Conservation (phyloP, 1,284 basidiomycete species). For the Mycena sp. region DNA sequence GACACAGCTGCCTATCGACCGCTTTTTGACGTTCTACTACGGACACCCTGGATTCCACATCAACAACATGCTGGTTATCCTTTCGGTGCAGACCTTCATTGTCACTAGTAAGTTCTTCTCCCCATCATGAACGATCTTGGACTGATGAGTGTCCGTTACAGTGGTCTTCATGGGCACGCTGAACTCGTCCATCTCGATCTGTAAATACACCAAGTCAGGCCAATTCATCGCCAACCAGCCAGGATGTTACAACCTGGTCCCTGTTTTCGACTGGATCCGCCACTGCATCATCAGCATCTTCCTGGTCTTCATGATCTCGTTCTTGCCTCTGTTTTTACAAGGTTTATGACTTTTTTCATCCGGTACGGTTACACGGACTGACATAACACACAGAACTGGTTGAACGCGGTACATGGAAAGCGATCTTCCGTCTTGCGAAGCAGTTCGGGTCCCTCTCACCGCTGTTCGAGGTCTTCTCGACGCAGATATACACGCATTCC, state of each 20-base stretch:
- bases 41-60: constrained; percentile 99
- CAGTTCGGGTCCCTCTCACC: constrained; percentile 95
- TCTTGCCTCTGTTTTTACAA: constrained; percentile 93
- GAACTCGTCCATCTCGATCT: constrained; percentile 82
- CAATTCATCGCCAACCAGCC: constrained; percentile 76
- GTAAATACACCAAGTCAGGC: constrained; percentile 78
- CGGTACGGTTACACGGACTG: constrained; percentile 19
- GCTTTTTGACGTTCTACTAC: constrained; percentile 99
- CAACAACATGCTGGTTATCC: constrained; percentile 98
- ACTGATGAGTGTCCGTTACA: constrained; percentile 42
- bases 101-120: constrained; percentile 70
- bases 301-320: constrained; percentile 95
- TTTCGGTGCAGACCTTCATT: constrained; percentile 94
- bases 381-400: constrained; percentile 74
- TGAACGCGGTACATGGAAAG: constrained; percentile 90
- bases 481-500: constrained; percentile 96
- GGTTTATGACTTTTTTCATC: constrained; percentile 56
- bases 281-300: constrained; percentile 96
- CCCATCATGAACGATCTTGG: constrained; percentile 3
- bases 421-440: constrained; percentile 88
- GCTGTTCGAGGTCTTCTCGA: constrained; percentile 95
- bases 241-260: constrained; percentile 93
- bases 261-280: constrained; percentile 93
- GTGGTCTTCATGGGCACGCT: constrained; percentile 94
- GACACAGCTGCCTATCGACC: constrained; percentile 97